Evolutionary conservation across 73 alveolate genomes (phyloP).

Genomic region (Tetrahymena borealis): DNA sequence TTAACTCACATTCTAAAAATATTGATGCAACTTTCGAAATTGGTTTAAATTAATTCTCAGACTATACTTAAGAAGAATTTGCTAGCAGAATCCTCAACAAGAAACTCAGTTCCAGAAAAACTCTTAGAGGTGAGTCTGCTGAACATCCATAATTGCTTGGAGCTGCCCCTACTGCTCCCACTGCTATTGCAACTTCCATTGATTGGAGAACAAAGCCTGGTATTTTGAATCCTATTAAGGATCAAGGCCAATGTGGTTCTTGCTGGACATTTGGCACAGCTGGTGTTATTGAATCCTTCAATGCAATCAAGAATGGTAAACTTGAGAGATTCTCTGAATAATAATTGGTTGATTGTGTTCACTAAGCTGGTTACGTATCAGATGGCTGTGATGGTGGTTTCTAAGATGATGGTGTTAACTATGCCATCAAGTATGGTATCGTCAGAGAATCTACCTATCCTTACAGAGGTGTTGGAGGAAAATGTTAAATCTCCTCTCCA

Average conservation of each 20-base stretch:
- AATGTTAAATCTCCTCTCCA: slow-evolving; percentile 14
- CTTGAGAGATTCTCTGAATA: slow-evolving; percentile 57
- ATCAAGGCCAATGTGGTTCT: slow-evolving; percentile 85
- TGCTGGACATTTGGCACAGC: slow-evolving; percentile 84
- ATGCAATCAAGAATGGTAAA: slow-evolving; percentile 33
- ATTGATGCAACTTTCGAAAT: background rate
- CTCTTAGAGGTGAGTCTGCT: too few species aligned
- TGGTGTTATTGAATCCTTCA: slow-evolving; percentile 79
- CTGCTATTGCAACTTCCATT: background rate
- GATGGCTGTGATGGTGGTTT: slow-evolving; percentile 77
- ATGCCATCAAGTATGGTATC: slow-evolving; percentile 48
- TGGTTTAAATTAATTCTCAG: slow-evolving; percentile 30
- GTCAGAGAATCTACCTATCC: slow-evolving; percentile 55
- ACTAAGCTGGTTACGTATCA: slow-evolving; percentile 41
- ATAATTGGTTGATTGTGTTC: slow-evolving; percentile 73
- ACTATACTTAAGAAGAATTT: slow-evolving; percentile 25
- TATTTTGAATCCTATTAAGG: slow-evolving; percentile 40
- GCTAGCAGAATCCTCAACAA: slow-evolving; percentile 4
- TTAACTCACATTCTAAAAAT: background rate
- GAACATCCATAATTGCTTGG: background rate
- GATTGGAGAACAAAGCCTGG: slow-evolving; percentile 33
- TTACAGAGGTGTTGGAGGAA: slow-evolving; percentile 51
- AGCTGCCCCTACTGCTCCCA: background rate
- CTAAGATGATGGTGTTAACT: slow-evolving; percentile 50
- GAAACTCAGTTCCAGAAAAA: background rate